Conservation (phyloP, 139 green algal species). For the Chlorella vulgaris region DNA sequence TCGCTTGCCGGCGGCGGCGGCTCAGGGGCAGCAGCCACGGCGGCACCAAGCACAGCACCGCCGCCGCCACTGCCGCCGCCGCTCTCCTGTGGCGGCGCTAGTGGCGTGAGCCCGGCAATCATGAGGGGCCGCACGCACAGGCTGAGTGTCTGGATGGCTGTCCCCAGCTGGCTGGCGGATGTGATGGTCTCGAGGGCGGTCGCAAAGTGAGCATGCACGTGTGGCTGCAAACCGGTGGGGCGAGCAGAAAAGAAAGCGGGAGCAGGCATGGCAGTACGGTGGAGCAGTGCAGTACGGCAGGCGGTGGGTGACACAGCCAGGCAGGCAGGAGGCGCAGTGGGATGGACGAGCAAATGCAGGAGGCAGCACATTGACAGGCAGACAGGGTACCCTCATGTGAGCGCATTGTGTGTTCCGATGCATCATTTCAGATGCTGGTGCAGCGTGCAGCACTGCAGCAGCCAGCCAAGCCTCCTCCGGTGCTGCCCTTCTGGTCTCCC, state of each 20-base stretch:
- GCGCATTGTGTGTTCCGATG: too few relatives aligned
- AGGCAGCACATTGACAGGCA: too few relatives aligned
- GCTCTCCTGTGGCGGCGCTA: not conserved
- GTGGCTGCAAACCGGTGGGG: constrained; percentile 36
- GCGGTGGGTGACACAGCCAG: not conserved
- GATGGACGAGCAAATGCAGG: too few relatives aligned
- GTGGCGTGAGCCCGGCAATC: constrained; percentile 54
- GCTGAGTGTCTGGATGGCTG: constrained; percentile 62
- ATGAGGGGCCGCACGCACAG: constrained; percentile 83
- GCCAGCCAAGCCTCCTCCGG: too few relatives aligned
- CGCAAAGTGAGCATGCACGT: constrained; percentile 77
- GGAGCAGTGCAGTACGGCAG: not conserved
- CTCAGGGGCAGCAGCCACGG: not conserved
- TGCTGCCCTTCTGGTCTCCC: not conserved
- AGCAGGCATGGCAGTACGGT: not conserved
- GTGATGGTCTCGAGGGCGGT: constrained; percentile 73
- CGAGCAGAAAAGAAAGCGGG: not conserved
- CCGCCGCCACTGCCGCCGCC: not conserved
- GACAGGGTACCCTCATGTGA: too few relatives aligned
- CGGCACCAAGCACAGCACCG: not conserved
- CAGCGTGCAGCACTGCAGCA: too few relatives aligned
- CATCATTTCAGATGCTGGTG: too few relatives aligned
- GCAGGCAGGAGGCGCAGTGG: too few relatives aligned
- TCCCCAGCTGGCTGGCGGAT: constrained; percentile 70
- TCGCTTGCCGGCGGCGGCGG: constrained; percentile 7